These are phyloP conservation scores for Arthromyces matolae DNA, from an alignment of 768 basidiomycete species.

Conservation along the genomic window DNA sequence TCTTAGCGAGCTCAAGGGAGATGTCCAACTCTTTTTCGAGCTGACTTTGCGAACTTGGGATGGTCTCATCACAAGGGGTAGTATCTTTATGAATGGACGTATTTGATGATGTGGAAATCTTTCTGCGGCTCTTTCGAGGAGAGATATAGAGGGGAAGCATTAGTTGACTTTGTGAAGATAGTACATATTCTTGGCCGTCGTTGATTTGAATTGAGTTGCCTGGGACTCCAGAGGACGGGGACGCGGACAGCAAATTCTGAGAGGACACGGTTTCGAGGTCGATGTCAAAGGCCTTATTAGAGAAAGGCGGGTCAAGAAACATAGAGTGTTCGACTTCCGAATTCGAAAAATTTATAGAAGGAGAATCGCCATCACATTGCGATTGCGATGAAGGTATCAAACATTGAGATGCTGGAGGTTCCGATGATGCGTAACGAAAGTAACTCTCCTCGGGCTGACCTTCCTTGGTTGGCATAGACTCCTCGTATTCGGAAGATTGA, in stretches of 20 bases:
- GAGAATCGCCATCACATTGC: conserved; percentile 20
- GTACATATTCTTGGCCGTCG: conserved; percentile 20
- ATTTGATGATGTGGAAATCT: neutral
- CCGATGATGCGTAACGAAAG: neutral
- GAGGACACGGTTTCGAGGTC: neutral
- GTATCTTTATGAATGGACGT: conserved; percentile 6
- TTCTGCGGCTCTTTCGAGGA: conserved; percentile 16
- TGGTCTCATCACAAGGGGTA: conserved; percentile 20
- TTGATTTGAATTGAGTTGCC: conserved; percentile 7
- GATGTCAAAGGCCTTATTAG: conserved; percentile 4
- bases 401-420: conserved; percentile 3
- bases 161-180: conserved; percentile 36
- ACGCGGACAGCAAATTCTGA: too few relatives aligned
- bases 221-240: too few relatives aligned
- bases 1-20: conserved; percentile 7
- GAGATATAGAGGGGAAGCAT: conserved; percentile 20
- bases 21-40: conserved; percentile 33
- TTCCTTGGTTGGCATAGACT: neutral
- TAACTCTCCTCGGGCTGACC: neutral
- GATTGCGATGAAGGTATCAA: conserved; percentile 36
- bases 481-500: neutral
- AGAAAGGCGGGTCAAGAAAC: neutral
- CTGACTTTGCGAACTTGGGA: conserved; percentile 47
- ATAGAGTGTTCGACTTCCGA: neutral
- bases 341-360: neutral